phyloP scores from a whole-genome alignment of 2,329 filamentous ascomycete genomes.

The Shiraia sp. region DNA sequence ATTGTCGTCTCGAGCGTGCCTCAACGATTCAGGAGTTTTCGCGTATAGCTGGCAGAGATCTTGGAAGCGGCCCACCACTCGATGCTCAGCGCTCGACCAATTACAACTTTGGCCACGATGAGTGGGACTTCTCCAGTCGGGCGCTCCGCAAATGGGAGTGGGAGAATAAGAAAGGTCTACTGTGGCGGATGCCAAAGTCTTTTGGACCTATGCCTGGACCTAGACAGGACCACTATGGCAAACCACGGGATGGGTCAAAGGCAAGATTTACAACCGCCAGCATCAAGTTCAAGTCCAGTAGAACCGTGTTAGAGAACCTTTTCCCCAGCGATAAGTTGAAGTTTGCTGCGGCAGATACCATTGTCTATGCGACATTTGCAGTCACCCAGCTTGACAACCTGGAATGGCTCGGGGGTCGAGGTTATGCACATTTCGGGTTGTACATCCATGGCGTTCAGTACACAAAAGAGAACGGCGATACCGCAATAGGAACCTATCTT shows the following conservation, averaged over 20 bases:
- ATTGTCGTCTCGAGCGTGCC: slow-evolving; percentile 61
- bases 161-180: slow-evolving; percentile 45
- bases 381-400: slow-evolving; percentile 52
- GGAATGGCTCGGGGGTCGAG: slow-evolving; percentile 63
- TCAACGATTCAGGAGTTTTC: slow-evolving; percentile 62
- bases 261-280: slow-evolving; percentile 45
- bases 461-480: slow-evolving; percentile 52
- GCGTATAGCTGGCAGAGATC: slow-evolving; percentile 56
- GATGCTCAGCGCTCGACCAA: slow-evolving; percentile 47
- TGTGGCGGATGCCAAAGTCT: slow-evolving; percentile 49
- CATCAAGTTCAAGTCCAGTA: slow-evolving; percentile 47
- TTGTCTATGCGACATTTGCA: slow-evolving; percentile 45
- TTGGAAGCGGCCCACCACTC: slow-evolving; percentile 38
- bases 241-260: slow-evolving; percentile 20
- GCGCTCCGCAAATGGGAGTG: slow-evolving; percentile 56
- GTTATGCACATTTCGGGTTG: slow-evolving; percentile 62
- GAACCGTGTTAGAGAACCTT: slow-evolving; percentile 48
- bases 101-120: slow-evolving; percentile 64
- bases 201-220: slow-evolving; percentile 49
- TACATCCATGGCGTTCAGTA: slow-evolving; percentile 67
- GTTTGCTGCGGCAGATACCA: slow-evolving; percentile 45
- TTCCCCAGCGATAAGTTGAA: slow-evolving; percentile 43
- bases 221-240: slow-evolving; percentile 36
- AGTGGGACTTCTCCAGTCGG: slow-evolving; percentile 59
- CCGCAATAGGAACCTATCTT: slow-evolving; percentile 58